These are phyloP conservation scores for Hypsizygus ulmarius DNA, from an alignment of 1,284 basidiomycete genomes.

Conservation along the genomic window DNA sequence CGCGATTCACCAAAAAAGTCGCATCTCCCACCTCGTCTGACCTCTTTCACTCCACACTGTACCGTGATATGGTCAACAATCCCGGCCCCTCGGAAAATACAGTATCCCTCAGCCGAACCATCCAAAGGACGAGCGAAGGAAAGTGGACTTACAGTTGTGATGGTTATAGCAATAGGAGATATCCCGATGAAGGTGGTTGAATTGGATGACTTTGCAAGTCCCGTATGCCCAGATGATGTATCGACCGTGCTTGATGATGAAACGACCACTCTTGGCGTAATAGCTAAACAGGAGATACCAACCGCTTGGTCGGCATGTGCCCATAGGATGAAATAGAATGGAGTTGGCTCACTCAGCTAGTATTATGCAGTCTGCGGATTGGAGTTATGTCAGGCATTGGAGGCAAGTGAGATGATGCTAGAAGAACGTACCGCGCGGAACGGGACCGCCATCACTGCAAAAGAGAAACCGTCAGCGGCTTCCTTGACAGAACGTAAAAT, in stretches of 20 bases:
- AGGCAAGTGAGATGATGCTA: neutral
- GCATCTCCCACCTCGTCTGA: neutral
- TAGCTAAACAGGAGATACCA: neutral
- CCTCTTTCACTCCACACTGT: neutral
- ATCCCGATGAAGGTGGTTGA: neutral
- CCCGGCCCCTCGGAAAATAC: too few species aligned
- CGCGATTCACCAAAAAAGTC: neutral
- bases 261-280: conserved; percentile 1
- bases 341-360: conserved; percentile 1
- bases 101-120: too few species aligned
- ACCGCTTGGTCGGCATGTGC: neutral
- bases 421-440: too few species aligned
- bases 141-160: neutral
- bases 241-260: conserved; percentile 1
- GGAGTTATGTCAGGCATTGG: neutral
- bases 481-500: too few species aligned
- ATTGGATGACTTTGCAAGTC: neutral
- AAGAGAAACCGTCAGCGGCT: too few species aligned
- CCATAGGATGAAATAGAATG: neutral
- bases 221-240: conserved; percentile 3
- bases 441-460: too few species aligned
- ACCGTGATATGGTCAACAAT: too few species aligned
- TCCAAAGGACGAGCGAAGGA: neutral
- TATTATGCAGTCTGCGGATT: neutral
- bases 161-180: conserved; percentile 4